Percentiles rank a stretch among this genome's conserved stretches.
phyloP scores from a whole-genome alignment of 768 basidiomycete genomes.

The Tulasnella calospora region DNA sequence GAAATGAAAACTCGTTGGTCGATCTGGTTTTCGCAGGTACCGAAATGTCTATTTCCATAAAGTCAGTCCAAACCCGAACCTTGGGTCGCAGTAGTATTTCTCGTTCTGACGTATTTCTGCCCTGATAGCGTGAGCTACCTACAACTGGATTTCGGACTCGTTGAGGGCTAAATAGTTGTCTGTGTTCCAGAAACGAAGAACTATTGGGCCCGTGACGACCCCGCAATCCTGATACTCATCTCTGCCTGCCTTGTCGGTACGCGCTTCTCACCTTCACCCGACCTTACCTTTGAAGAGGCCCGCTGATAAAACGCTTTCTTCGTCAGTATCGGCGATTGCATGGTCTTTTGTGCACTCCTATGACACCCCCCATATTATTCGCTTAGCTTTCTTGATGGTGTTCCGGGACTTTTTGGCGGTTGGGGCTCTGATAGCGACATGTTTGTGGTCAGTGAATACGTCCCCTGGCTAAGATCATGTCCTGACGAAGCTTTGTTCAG shows the following conservation, averaged over 20 bases:
- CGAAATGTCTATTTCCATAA: conserved; percentile 98
- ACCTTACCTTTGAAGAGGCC: neutral
- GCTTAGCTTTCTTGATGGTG: conserved; percentile 75
- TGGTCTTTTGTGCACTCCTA: conserved; percentile 85
- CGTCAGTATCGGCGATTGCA: conserved; percentile 66
- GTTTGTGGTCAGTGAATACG: conserved; percentile 58
- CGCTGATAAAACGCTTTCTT: neutral
- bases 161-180: neutral
- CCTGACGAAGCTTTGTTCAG: conserved; percentile 39
- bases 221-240: conserved; percentile 86
- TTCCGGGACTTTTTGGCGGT: conserved; percentile 80
- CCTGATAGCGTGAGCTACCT: neutral
- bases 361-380: conserved; percentile 50
- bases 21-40: conserved; percentile 50
- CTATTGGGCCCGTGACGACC: conserved; percentile 96
- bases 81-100: neutral
- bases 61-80: conserved; percentile 44
- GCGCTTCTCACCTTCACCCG: neutral
- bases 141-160: neutral
- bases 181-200: conserved; percentile 83
- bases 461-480: conserved; percentile 16
- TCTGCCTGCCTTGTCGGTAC: conserved; percentile 69
- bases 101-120: neutral
- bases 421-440: conserved; percentile 67
- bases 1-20: neutral